These are phyloP conservation scores for Coprinopsis strossmayeri DNA, from an alignment of 768 basidiomycete species.

Conservation along the genomic window DNA sequence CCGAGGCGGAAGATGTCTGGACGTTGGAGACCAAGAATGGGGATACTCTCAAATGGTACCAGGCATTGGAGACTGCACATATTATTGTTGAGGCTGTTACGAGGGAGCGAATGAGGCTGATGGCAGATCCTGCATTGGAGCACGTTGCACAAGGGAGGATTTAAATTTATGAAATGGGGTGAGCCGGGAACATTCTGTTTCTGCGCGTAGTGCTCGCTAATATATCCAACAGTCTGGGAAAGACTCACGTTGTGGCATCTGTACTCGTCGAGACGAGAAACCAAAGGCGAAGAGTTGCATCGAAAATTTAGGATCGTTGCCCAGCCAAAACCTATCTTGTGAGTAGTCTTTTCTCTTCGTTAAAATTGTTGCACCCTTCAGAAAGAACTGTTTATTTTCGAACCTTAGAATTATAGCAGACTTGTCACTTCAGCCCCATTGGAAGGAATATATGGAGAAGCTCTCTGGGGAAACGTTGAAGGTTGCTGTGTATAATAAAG, in stretches of 20 bases:
- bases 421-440: background rate
- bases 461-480: background rate
- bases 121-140: background rate
- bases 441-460: background rate
- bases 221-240: slow-evolving; percentile 1
- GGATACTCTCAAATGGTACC: slow-evolving; percentile 2
- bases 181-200: background rate
- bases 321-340: no score
- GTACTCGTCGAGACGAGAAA: background rate
- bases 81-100: background rate
- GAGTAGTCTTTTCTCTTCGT: no score
- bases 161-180: slow-evolving; percentile 5
- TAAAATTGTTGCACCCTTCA: no score
- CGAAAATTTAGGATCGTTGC: no score
- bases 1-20: no score
- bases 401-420: background rate
- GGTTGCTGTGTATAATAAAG: background rate
- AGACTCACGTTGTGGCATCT: slow-evolving; percentile 1
- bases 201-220: background rate
- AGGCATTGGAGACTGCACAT: background rate
- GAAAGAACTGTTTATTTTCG: no score
- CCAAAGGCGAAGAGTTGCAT: background rate
- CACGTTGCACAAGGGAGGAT: slow-evolving; percentile 4
- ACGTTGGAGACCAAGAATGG: slow-evolving; percentile 1
- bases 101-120: background rate